A percentile compares a stretch with the other conserved stretches of the same genome.
Evolutionary conservation across 2,329 filamentous ascomycete genomes (phyloP).

Genomic region (Macrophomina phaseolina): DNA sequence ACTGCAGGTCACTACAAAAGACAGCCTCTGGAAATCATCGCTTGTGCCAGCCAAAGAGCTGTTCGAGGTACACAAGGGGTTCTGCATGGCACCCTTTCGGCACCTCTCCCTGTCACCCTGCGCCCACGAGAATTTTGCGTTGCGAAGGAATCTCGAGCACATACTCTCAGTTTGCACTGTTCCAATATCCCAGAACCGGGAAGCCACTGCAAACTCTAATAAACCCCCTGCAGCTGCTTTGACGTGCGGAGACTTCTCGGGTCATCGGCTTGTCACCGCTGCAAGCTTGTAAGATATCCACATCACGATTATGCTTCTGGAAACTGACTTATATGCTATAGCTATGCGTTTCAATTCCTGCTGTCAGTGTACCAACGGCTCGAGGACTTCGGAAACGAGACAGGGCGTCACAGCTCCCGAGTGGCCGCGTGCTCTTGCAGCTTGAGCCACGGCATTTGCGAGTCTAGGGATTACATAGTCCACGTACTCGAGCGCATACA

Average conservation of each 20-base stretch:
- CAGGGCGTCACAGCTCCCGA: not conserved
- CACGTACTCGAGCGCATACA: conserved; percentile 5
- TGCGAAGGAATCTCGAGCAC: conserved; percentile 29
- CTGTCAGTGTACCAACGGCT: not conserved
- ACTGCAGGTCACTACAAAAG: not conserved
- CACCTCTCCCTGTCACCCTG: not conserved
- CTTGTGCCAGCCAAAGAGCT: not conserved
- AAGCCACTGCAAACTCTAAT: no score
- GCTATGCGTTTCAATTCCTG: conserved; percentile 9
- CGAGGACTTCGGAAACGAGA: not conserved
- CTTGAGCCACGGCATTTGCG: not conserved
- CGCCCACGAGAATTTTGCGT: conserved; percentile 21
- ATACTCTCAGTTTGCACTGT: conserved; percentile 30
- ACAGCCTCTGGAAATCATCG: not conserved
- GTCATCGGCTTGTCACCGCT: conserved; percentile 26
- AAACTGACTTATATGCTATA: not conserved
- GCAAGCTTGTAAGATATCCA: conserved; percentile 26
- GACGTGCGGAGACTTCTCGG: conserved; percentile 31
- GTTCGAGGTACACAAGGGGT: not conserved
- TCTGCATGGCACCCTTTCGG: not conserved
- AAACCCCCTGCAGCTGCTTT: conserved; percentile 16
- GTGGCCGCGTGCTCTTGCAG: not conserved
- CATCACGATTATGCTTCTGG: no score
- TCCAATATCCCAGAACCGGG: not conserved
- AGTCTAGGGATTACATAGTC: not conserved